Conservation (phyloP, 352 stramenopile species). For the Stephanocyclus meneghinianus region DNA sequence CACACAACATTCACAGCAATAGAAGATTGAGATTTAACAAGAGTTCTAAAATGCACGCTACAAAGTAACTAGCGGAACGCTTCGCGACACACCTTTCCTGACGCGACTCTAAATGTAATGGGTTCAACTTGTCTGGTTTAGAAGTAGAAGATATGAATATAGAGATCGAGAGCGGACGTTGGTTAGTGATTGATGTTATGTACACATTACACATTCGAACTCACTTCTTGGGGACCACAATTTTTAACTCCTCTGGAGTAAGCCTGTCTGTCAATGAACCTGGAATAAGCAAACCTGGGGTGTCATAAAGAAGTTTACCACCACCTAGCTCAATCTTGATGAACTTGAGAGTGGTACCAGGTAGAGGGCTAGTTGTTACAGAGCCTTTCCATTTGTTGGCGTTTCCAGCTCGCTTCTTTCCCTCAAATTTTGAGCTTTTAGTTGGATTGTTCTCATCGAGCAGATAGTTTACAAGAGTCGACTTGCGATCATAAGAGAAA, state of each 20-base stretch:
- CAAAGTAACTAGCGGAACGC: neutral
- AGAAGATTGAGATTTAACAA: no score
- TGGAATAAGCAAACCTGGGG: slow-evolving; percentile 75
- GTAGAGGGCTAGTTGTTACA: slow-evolving; percentile 74
- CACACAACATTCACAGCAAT: neutral
- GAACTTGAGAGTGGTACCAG: slow-evolving; percentile 81
- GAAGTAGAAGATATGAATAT: slow-evolving; percentile 11
- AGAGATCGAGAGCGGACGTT: slow-evolving; percentile 1
- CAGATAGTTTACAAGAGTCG: slow-evolving; percentile 80
- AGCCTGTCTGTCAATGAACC: slow-evolving; percentile 77
- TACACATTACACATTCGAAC: slow-evolving; percentile 19
- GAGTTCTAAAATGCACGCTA: no score
- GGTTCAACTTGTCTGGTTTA: slow-evolving; percentile 71
- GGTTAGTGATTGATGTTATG: neutral
- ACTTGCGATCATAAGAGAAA: slow-evolving; percentile 31
- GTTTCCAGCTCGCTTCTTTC: slow-evolving; percentile 60
- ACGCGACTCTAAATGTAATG: slow-evolving; percentile 75
- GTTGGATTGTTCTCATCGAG: slow-evolving; percentile 56
- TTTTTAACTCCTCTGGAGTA: slow-evolving; percentile 79
- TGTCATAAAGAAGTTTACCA: slow-evolving; percentile 75
- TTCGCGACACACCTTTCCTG: slow-evolving; percentile 48
- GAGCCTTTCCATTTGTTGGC: slow-evolving; percentile 71
- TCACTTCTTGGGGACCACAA: slow-evolving; percentile 82
- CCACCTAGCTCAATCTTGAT: slow-evolving; percentile 80
- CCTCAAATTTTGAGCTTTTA: slow-evolving; percentile 41